Evolutionary conservation across 2,329 filamentous ascomycete species (phyloP), one percentile per base, ranked within the genome.

Genomic region (Mycosphaerella sp.): DNA sequence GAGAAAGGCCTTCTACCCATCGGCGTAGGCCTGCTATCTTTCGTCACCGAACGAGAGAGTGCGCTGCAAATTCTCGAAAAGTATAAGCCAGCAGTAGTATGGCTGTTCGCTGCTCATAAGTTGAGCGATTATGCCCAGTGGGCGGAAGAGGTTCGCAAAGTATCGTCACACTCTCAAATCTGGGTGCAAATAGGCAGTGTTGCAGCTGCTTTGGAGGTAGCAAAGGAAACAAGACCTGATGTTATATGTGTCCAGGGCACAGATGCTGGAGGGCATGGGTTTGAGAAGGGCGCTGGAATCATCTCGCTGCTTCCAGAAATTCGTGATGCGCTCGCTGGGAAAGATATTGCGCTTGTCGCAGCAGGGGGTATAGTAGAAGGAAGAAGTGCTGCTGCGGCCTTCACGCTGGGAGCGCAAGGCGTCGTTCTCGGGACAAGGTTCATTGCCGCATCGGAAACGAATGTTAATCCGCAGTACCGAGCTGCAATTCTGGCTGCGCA

Each of bases 251-350:
- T 79, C 2, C 82, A 85, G 64, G 82, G 82, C 2, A 71, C 73
- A 2, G 82, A 85, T 65, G 82, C 82, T 0, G 82, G 82, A 4
- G 82, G 82, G 0, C 82, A 85, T 63, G 81, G 83, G 53, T 77
- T 77, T 44, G 72, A 71, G 1, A 66, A 69, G 25, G 80, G 79
- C 2, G 75, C 77, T 1, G 73, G 81, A 5, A 68, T 85, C 2
- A 66, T 84, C 3, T 72, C 74, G 1, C 64, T 85, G 4, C 65
- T 85, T 35, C 80, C 80, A 0, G 81, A 85, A 66, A 72, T 82
- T 10, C 64, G 63, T 36, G 73, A 75, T 50, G 70, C 76, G 50
- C 57, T 83, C 13, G 42, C 43, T 2, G 59, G 54, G 1, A 27
- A 46, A 41, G 2, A 47, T 61, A n/a, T 59, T 79, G 77, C 6